phyloP scores from a whole-genome alignment of 2,329 filamentous ascomycete species.

The Bipolaris oryzae region DNA sequence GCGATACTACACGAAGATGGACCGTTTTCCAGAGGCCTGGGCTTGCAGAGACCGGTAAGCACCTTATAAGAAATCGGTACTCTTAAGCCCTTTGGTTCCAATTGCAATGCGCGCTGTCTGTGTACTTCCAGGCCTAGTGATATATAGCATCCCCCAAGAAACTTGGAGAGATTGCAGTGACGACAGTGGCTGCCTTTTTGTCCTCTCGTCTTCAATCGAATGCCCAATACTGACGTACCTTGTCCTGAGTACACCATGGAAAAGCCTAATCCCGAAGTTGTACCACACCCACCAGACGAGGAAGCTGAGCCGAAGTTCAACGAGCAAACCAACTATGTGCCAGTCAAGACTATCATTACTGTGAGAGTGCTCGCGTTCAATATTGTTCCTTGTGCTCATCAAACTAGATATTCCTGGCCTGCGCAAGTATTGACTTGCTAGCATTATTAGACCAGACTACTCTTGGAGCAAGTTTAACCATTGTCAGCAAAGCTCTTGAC shows the following conservation, averaged over 20 bases:
- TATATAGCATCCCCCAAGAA: neutral
- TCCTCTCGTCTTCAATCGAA: too few species aligned
- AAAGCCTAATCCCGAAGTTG: neutral
- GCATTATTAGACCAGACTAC: slow-evolving; percentile 32
- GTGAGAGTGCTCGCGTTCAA: slow-evolving; percentile 1
- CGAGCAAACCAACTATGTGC: slow-evolving; percentile 33
- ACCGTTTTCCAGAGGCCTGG: neutral
- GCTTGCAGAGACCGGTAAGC: neutral
- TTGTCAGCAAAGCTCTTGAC: slow-evolving; percentile 40
- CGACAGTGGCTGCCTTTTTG: too few species aligned
- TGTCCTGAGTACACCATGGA: neutral
- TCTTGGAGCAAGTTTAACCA: slow-evolving; percentile 29
- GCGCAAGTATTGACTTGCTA: slow-evolving; percentile 29
- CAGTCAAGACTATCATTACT: slow-evolving; percentile 27
- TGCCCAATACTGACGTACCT: too few species aligned
- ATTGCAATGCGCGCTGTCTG: neutral
- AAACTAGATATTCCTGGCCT: slow-evolving; percentile 29
- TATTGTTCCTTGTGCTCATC: slow-evolving; percentile 2
- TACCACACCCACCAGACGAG: neutral
- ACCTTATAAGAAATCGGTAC: neutral
- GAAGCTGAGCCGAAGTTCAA: slow-evolving; percentile 19
- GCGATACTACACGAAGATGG: neutral
- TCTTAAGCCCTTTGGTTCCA: neutral
- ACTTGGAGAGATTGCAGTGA: too few species aligned
- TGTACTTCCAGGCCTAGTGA: neutral